Evolutionary conservation across 345 rosid genomes (phyloP), one percentile per base, ranked within the genome.

Genomic region (Reutealis trisperma): DNA sequence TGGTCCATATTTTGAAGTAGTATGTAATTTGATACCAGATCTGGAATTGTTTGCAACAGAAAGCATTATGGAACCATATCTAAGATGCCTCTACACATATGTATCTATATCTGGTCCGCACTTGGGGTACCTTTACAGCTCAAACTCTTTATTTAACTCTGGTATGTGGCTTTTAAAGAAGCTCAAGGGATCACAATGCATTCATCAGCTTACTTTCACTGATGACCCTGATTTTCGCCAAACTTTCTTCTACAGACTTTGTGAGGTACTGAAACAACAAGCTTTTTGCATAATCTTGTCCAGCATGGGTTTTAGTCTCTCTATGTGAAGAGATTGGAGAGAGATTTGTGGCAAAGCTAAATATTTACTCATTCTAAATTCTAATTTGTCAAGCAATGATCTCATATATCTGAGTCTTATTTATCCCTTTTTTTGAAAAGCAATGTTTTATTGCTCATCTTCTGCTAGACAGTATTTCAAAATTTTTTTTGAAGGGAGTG

Each of bases 201-300:
- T 94, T 84, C 98, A 94, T 88, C 98, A 93, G 83, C 97, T 94
- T 72, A 94, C 98, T 59, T 89, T 94, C 82, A 88, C 98, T 0
- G 98, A 94, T 84, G 93, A 91, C 75, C 90, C 94, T 47, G 93
- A 91, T 81, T 90, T 94, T 37, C 79, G 73, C 2, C 88, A 86
- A 41, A 93, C 97, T 13, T 94, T 93, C 87, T 86, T 94, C 70
- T 93, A 93, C 89, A 84, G 85, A 77, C 97, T 94, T 71, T 90
- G 91, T 76, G 83, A 91, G 97, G 98, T 80, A 76, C 67, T 41
- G 47, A 22, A 25, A 54, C 16, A 16, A 54, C 6, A 54, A 15
- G 59, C 22, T 18, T 52, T 4, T 13, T 52, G 18, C 21, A 52
- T 52, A 15, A 52, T 16, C 16, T 52, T 52, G 15, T 52, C 59